These are phyloP conservation scores for Rhododendron kiyosumense DNA, from an alignment of 148 eudicot species.

Conservation along the genomic window DNA sequence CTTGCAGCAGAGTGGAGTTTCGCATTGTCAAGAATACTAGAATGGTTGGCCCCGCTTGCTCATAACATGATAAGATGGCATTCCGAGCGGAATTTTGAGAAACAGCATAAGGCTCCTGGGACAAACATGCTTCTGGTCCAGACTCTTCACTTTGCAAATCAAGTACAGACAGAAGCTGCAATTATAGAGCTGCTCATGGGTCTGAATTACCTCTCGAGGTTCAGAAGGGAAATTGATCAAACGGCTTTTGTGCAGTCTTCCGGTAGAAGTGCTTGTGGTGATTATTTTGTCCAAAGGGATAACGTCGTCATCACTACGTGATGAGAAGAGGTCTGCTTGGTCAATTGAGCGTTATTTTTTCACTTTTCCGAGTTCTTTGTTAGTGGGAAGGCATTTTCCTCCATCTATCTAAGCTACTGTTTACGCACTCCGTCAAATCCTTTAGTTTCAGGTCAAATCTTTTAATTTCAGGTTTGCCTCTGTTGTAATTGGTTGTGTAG, in stretches of 20 bases:
- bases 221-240: conserved; percentile 41
- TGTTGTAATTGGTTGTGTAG: not conserved
- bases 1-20: conserved; percentile 66
- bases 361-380: not conserved
- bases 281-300: conserved; percentile 23
- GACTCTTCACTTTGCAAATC: conserved; percentile 79
- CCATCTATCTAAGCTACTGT: not conserved
- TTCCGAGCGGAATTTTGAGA: conserved; percentile 72
- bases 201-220: conserved; percentile 62
- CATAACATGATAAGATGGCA: conserved; percentile 87
- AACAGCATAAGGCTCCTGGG: conserved; percentile 44
- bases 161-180: conserved; percentile 67
- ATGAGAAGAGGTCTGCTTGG: conserved; percentile 7
- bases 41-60: conserved; percentile 89
- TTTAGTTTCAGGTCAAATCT: not conserved
- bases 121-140: conserved; percentile 67
- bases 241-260: conserved; percentile 29
- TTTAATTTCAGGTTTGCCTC: not conserved
- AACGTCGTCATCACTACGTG: conserved; percentile 32
- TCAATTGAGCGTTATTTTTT: not conserved
- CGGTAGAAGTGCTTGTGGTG: conserved; percentile 27
- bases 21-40: conserved; percentile 58
- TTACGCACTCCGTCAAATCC: not conserved
- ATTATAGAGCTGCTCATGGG: conserved; percentile 77
- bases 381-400: not conserved